phyloP scores from a whole-genome alignment of 2,329 filamentous ascomycete species.

The Aspergillus candidus region DNA sequence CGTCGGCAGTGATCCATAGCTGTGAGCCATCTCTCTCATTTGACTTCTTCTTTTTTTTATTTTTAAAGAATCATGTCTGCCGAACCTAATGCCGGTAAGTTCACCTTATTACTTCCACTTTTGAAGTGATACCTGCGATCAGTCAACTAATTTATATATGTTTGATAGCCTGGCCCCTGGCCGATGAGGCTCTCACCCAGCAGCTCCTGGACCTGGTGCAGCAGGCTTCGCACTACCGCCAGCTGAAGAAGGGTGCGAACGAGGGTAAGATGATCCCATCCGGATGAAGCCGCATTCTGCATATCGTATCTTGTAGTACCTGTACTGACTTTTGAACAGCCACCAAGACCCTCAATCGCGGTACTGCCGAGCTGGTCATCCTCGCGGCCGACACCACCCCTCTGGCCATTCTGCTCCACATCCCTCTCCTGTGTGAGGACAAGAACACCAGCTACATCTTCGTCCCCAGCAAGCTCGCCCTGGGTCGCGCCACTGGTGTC shows the following conservation, averaged over 20 bases:
- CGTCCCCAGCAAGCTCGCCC: slow-evolving; percentile 71
- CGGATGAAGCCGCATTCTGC: neutral
- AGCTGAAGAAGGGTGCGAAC: slow-evolving; percentile 87
- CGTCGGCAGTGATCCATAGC: slow-evolving; percentile 27
- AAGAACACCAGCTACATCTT: slow-evolving; percentile 69
- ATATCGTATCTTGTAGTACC: neutral
- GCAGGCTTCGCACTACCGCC: slow-evolving; percentile 56
- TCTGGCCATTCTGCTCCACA: slow-evolving; percentile 79
- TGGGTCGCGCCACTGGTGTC: slow-evolving; percentile 86
- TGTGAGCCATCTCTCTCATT: slow-evolving; percentile 30
- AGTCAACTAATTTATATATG: slow-evolving; percentile 4
- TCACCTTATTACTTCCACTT: neutral
- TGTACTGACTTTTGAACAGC: slow-evolving; percentile 29
- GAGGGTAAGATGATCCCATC: slow-evolving; percentile 45
- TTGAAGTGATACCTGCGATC: too few species aligned
- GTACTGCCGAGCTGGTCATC: slow-evolving; percentile 82
- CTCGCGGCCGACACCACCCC: slow-evolving; percentile 84
- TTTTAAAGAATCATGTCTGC: slow-evolving; percentile 25
- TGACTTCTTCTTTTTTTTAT: slow-evolving; percentile 14
- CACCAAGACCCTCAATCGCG: slow-evolving; percentile 86
- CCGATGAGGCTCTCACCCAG: slow-evolving; percentile 68
- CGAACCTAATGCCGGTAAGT: slow-evolving; percentile 27
- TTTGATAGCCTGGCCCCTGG: slow-evolving; percentile 59
- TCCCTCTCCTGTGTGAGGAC: slow-evolving; percentile 78
- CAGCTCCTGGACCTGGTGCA: slow-evolving; percentile 79